These are phyloP conservation scores for Fusarium chuoi DNA, from an alignment of 2,329 filamentous ascomycete species.

Conservation along the genomic window DNA sequence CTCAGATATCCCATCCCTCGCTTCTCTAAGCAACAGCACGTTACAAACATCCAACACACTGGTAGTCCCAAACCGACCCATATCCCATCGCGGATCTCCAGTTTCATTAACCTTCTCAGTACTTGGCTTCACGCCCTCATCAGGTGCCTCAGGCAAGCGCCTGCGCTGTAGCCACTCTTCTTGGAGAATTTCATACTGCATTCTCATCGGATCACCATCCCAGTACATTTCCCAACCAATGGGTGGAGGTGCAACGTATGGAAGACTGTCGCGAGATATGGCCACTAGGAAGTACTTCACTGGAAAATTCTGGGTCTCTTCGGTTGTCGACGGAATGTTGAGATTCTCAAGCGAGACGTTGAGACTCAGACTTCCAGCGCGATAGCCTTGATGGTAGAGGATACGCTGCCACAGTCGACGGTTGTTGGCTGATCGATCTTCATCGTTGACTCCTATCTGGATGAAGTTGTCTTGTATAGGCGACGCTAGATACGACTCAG, in stretches of 20 bases:
- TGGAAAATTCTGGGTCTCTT: accelerated
- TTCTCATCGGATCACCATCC: background rate
- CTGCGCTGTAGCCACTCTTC: background rate
- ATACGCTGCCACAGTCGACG: conserved; percentile 16
- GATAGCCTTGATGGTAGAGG: conserved; percentile 25
- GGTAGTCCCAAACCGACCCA: background rate
- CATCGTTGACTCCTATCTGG: conserved; percentile 16
- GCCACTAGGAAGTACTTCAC: background rate
- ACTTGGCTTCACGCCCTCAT: background rate
- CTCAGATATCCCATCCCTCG: background rate
- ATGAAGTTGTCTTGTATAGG: conserved; percentile 4
- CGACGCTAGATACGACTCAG: background rate
- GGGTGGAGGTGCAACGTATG: background rate
- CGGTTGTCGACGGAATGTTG: background rate
- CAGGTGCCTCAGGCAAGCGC: background rate
- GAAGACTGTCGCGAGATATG: conserved; percentile 5
- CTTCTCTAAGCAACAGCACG: background rate
- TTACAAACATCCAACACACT: conserved; percentile 11
- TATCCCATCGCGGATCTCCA: conserved; percentile 16
- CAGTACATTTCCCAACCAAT: conserved; percentile 15
- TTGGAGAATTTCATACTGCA: background rate
- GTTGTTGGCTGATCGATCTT: conserved; percentile 8
- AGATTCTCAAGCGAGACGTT: background rate
- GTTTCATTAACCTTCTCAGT: conserved; percentile 1
- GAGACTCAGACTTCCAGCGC: background rate